These are phyloP conservation scores for Aphanomyces invadans DNA, from an alignment of 352 stramenopile genomes.

Conservation along the genomic window DNA sequence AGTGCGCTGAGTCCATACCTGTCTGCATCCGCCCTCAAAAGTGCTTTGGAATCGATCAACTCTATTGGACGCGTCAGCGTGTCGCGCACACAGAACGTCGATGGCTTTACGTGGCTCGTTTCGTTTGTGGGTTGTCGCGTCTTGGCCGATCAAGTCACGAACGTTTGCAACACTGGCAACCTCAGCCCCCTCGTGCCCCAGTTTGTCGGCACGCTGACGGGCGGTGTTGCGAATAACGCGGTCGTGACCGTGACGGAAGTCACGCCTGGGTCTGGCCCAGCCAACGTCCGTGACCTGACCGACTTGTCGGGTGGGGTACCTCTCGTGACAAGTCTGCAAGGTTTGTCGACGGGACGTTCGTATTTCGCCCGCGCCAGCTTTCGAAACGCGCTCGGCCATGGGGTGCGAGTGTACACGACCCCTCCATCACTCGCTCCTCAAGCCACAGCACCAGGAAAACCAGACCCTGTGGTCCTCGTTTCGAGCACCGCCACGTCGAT, in stretches of 20 bases:
- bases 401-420: conserved; percentile 48
- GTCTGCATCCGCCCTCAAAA: conserved; percentile 33
- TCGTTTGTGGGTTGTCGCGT: conserved; percentile 80
- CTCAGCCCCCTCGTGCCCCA: conserved; percentile 48
- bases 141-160: conserved; percentile 33
- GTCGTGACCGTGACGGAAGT: conserved; percentile 49
- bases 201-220: conserved; percentile 36
- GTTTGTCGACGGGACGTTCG: conserved; percentile 70
- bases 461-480: conserved; percentile 79
- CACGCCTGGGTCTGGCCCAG: conserved; percentile 42
- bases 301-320: conserved; percentile 72
- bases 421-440: conserved; percentile 79
- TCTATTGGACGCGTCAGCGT: conserved; percentile 62
- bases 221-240: conserved; percentile 33
- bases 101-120: conserved; percentile 86
- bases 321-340: conserved; percentile 52
- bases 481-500: conserved; percentile 86
- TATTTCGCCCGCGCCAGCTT: conserved; percentile 91
- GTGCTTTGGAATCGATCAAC: conserved; percentile 39
- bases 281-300: conserved; percentile 43
- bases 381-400: conserved; percentile 83
- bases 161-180: conserved; percentile 89
- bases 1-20: conserved; percentile 49
- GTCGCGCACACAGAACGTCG: conserved; percentile 38
- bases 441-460: conserved; percentile 82